phyloP scores from a whole-genome alignment of 2,329 filamentous ascomycete genomes.

The Beauveria caledonica region DNA sequence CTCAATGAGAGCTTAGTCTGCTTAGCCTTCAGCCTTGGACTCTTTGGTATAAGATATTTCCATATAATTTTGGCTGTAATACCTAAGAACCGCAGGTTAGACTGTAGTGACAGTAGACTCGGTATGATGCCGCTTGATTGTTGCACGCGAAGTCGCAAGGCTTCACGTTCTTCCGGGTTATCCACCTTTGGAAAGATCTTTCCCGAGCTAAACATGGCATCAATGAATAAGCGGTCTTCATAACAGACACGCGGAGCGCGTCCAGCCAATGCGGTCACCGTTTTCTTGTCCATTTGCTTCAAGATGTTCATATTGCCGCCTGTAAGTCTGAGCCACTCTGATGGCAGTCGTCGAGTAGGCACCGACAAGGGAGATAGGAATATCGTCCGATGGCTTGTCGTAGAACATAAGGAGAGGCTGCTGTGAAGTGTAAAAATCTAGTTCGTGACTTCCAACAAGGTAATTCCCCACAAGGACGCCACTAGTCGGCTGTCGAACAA shows the following conservation, averaged over 20 bases:
- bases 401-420: too few relatives aligned
- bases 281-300: conserved; percentile 9
- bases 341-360: too few relatives aligned
- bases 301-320: not conserved
- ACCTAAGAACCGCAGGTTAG: conserved; percentile 2
- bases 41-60: conserved; percentile 1
- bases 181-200: not conserved
- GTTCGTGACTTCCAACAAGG: too few relatives aligned
- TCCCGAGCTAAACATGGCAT: not conserved
- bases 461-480: too few relatives aligned
- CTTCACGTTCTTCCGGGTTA: not conserved
- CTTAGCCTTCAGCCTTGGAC: not conserved
- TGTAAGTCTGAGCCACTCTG: conserved; percentile 1
- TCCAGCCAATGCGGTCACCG: conserved; percentile 2
- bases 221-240: not conserved
- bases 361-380: too few relatives aligned
- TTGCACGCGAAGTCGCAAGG: not conserved
- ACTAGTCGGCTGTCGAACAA: too few relatives aligned
- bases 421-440: too few relatives aligned
- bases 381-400: too few relatives aligned
- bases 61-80: conserved; percentile 2
- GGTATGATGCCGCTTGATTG: not conserved
- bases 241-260: not conserved
- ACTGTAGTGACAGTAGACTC: not conserved
- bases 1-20: not conserved